Base-by-base conservation (phyloP, 73 alveolate species). In the Stentor roeselii region DNA sequence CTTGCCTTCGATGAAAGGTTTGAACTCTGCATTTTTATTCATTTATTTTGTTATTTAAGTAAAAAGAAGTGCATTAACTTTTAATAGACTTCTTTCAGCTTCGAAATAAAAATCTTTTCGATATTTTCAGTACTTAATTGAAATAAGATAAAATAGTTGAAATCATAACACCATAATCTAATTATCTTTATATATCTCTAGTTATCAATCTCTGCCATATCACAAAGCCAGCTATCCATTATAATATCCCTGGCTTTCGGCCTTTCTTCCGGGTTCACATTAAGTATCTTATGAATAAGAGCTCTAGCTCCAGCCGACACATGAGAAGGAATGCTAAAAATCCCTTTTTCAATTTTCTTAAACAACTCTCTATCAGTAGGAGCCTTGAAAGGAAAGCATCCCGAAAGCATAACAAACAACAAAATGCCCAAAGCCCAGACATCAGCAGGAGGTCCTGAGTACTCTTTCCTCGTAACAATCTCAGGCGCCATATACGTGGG, bases 401-500 rank as follows among this genome's bases (percentile, higher is more conserved):
- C 97, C 77, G 95, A 86, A 30, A 92, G 88, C 39, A 92, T 75
- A 0, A 92, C 94, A 61, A 75, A 92, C 38, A 92, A 84, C 3
- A 92, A 67, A 1, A 92, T 92, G 14, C 97, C 95, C n/a, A 89
- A 74, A 3, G 97, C 97, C 93, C 97, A 92, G 21, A 92, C 76
- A 90, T 92, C 97, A 14, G 93, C 95, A 35, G 94, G 92, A 11
- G 95, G 93, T 21, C 95, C 97, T 30, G 91, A 86, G 78, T 92
- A 92, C 60, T 90, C 95, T 37, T 60, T 83, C 67, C 89, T 91
- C 32, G 86, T 30, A 34, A 92, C 94, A 21, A 92, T 92, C 74
- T 92, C 97, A n/a, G 97, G 97, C 3, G 97, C 94, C 94, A 91
- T 91, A 86, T 92, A 92, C 30, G 92, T 89, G 1, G 97, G 97